Conservation (phyloP, 1,139 yeast species). For the Suhomyces atakaporum region DNA sequence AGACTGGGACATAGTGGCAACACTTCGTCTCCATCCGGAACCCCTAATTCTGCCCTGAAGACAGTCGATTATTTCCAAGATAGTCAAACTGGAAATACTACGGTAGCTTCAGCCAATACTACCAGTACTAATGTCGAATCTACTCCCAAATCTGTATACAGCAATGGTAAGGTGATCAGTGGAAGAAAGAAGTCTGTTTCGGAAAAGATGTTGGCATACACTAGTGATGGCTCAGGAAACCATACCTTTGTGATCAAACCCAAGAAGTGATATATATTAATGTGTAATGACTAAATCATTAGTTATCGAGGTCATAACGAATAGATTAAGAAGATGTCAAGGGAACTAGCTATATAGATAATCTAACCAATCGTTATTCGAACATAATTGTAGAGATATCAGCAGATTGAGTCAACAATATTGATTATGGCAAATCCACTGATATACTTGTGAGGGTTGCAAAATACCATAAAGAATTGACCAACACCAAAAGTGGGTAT, state of each 20-base stretch:
- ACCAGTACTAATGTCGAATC: constrained; percentile 10
- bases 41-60: constrained; percentile 22
- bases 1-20: constrained; percentile 30
- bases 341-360: too few relatives aligned
- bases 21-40: constrained; percentile 24
- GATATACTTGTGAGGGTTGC: too few relatives aligned
- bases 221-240: constrained; percentile 46
- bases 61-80: constrained; percentile 17
- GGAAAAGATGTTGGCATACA: constrained; percentile 45
- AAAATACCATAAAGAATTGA: too few relatives aligned
- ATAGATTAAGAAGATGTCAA: too few relatives aligned
- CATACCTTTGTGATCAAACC: constrained; percentile 43
- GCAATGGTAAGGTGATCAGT: constrained; percentile 29
- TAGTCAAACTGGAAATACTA: constrained; percentile 7
- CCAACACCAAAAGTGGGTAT: too few relatives aligned
- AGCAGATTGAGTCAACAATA: too few relatives aligned
- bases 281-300: constrained; percentile 3
- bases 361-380: too few relatives aligned
- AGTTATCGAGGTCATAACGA: too few relatives aligned
- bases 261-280: constrained; percentile 26
- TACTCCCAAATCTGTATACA: constrained; percentile 27
- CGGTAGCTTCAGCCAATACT: constrained; percentile 5
- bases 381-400: too few relatives aligned
- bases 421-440: too few relatives aligned
- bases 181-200: constrained; percentile 27